These are phyloP conservation scores for Entrophospora sp. DNA, from an alignment of 192 early-diverging fungal genomes.

Conservation along the genomic window DNA sequence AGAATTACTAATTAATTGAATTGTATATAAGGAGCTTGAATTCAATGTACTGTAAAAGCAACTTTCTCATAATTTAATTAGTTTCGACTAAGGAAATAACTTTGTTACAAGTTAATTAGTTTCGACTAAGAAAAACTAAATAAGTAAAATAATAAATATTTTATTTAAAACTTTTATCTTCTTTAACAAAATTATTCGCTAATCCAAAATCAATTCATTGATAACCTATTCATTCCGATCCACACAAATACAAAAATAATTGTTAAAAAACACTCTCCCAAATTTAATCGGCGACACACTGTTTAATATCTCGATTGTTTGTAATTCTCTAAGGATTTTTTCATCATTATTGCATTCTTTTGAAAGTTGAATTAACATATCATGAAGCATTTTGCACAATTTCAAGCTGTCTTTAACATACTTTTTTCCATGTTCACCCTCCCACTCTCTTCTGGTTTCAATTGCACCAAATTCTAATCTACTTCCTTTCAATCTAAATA, in stretches of 20 bases:
- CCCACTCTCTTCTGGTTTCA: not conserved
- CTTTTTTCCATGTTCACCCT: not conserved
- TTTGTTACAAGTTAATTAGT: no score
- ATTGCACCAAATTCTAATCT: constrained; percentile 5
- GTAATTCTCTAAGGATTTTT: constrained; percentile 1
- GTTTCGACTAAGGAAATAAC: not conserved
- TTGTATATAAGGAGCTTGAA: no score
- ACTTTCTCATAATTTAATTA: no score
- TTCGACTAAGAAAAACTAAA: no score
- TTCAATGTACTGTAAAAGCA: no score
- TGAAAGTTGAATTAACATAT: constrained; percentile 3
- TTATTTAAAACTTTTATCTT: no score
- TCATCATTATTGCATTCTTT: constrained; percentile 2
- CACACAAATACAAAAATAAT: no score
- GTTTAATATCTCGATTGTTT: not conserved
- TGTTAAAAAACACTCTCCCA: no score
- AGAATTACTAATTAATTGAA: no score
- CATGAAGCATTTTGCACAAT: not conserved
- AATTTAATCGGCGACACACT: no score
- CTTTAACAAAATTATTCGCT: no score
- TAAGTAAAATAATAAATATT: not conserved
- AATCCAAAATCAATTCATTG: no score
- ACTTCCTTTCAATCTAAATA: constrained; percentile 8
- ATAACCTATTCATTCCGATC: not conserved
- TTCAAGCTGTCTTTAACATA: constrained; percentile 8